Evolutionary conservation across 75 land plant species (phyloP).

Genomic region (Sequoia sempervirens): DNA sequence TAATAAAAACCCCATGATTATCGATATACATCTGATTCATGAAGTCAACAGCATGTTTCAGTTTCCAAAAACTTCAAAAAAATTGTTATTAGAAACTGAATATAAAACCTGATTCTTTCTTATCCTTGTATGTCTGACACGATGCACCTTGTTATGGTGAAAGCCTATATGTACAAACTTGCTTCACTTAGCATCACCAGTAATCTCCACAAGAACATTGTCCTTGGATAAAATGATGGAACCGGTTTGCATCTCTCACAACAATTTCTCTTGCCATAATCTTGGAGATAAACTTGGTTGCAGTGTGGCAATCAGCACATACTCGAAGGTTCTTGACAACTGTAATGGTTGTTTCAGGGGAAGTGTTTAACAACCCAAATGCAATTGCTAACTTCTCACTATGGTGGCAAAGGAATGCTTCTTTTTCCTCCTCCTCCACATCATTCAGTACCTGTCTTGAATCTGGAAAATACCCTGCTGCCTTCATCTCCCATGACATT

Average conservation of each 20-base stretch:
- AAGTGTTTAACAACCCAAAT: constrained; percentile 11
- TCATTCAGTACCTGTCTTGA: constrained; percentile 4
- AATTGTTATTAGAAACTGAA: background rate
- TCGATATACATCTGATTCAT: background rate
- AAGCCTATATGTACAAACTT: background rate
- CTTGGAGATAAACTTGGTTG: constrained; percentile 9
- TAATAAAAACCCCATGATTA: background rate
- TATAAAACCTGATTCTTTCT: background rate
- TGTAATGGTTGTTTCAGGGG: constrained; percentile 8
- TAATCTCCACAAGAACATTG: constrained; percentile 14
- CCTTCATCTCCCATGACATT: constrained; percentile 11
- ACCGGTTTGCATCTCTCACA: constrained; percentile 11
- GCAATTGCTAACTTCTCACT: constrained; percentile 16
- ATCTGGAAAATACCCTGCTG: constrained; percentile 6
- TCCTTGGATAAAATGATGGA: constrained; percentile 15
- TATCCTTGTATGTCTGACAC: background rate
- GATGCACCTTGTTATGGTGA: background rate
- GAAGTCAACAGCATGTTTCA: background rate
- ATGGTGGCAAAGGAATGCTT: constrained; percentile 4
- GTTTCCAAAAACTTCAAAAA: background rate
- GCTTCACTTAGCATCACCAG: constrained; percentile 4
- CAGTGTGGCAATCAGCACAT: constrained; percentile 17
- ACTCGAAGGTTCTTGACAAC: constrained; percentile 16
- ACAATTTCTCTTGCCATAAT: constrained; percentile 10
- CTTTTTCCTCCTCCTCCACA: constrained; percentile 11